Conservation (phyloP, 208 protist genomes). For the Novymonas esmeraldas region DNA sequence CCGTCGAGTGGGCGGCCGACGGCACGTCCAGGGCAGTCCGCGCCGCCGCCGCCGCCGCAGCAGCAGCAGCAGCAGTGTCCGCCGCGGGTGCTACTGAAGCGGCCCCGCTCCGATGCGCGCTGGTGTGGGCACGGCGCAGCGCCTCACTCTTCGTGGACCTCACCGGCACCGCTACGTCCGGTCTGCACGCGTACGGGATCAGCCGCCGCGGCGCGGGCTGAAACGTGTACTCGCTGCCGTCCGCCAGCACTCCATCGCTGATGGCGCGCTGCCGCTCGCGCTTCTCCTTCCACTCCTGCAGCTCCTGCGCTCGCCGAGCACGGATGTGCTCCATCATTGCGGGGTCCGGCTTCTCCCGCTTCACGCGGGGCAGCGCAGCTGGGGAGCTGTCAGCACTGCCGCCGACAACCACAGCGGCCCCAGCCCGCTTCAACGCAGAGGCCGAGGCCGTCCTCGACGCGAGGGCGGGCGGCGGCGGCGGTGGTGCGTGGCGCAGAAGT, state of each 20-base stretch:
- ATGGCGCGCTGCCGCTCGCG: slow-evolving; percentile 28
- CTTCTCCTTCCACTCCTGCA: slow-evolving; percentile 47
- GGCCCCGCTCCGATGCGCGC: slow-evolving; percentile 15
- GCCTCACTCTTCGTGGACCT: slow-evolving; percentile 54
- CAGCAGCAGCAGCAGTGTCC: not conserved
- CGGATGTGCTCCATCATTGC: slow-evolving; percentile 43
- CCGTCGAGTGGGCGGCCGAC: not conserved
- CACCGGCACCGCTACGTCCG: slow-evolving; percentile 61
- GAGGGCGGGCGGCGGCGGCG: slow-evolving; percentile 7
- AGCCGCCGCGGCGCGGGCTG: slow-evolving; percentile 55
- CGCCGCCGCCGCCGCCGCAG: not conserved
- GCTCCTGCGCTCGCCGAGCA: slow-evolving; percentile 40
- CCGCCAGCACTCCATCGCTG: slow-evolving; percentile 30
- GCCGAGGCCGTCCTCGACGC: slow-evolving; percentile 5
- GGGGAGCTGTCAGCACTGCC: slow-evolving; percentile 20
- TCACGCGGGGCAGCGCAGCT: slow-evolving; percentile 16
- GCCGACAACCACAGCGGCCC: slow-evolving; percentile 11
- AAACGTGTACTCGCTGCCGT: slow-evolving; percentile 46
- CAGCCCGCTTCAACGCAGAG: slow-evolving; percentile 17
- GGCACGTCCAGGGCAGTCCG: no score
- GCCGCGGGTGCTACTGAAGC: not conserved
- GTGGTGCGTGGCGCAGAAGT: slow-evolving; percentile 13
- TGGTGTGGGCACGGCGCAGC: slow-evolving; percentile 56
- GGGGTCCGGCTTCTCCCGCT: slow-evolving; percentile 51
- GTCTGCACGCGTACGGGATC: slow-evolving; percentile 77